Evolutionary conservation across 2,329 filamentous ascomycete species (phyloP), one percentile per base, ranked within the genome.

Genomic region (Davidsoniella eucalypti): DNA sequence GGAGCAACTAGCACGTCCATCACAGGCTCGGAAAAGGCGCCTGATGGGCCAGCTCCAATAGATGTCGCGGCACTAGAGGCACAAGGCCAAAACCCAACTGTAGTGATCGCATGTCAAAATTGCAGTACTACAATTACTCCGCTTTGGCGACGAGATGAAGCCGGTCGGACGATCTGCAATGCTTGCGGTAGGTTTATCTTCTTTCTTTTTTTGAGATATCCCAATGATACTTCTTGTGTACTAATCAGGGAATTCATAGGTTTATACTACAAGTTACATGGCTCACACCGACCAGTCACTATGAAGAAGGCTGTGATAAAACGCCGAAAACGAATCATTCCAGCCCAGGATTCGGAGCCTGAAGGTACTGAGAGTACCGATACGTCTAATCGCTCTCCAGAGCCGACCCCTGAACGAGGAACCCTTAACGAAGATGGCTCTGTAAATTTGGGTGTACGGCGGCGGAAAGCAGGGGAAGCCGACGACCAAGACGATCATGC

Each of bases 251-350:
- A 5, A 43, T 25, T 8, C 23, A 3, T 56, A 94, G 87, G 90
- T 4, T 69, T 98, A 2, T 98, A 98, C 64, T 87, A 93, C 68
- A 96, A 96, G 65, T 78, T 98, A 2, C 92, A 98, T 62, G 88
- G 88, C 50, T 80, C 87, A 26, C 90, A 95, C 64, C 77, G 92
- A 40, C 92, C 92, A 0, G 86, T 92, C 4, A 87, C 87, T n/a
- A 96, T 98, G 92, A 98, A 96, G 66, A 96, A 95, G 64, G 84
- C 87, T 2, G 84, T 94, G 23, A 98, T 98, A 63, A 96, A 98
- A 66, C 78, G 92, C 55, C 76, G 92, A 54, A 96, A 96, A 71
- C 81, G 92, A 52, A 87, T 96, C 5, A 88, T 96, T 41, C 88
- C 90, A 16, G 87, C 84, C 16, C 68, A 73, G 45, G 72, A 69